phyloP scores from a whole-genome alignment of 352 stramenopile species.

The Peronospora destructor region DNA sequence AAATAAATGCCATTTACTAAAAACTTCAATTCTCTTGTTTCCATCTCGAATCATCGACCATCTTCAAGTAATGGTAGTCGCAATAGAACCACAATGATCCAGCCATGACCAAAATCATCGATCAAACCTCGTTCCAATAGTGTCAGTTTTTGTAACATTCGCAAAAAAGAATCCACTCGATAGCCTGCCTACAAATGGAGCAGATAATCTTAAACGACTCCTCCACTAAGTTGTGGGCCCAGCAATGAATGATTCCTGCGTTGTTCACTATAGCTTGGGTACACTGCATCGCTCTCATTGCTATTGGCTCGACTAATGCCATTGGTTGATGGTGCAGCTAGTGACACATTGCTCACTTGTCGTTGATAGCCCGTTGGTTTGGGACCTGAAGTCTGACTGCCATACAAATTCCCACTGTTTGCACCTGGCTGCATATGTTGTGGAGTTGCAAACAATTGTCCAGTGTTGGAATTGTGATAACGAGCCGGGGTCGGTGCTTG shows the following conservation, averaged over 20 bases:
- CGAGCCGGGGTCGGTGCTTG: conserved; percentile 29
- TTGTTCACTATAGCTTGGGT: conserved; percentile 54
- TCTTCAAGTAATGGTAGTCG: too few relatives aligned
- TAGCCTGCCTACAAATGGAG: too few relatives aligned
- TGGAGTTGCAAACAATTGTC: conserved; percentile 22
- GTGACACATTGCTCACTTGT: conserved; percentile 29
- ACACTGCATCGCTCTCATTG: conserved; percentile 44
- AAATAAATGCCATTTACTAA: too few relatives aligned
- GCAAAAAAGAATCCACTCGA: too few relatives aligned
- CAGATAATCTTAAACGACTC: conserved; percentile 43
- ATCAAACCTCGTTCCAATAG: background rate
- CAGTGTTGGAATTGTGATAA: conserved; percentile 22
- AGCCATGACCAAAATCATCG: too few relatives aligned
- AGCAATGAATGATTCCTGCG: conserved; percentile 66
- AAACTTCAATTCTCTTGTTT: too few relatives aligned
- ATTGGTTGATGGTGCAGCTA: conserved; percentile 15
- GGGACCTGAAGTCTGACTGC: conserved; percentile 15
- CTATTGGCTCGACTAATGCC: conserved; percentile 26
- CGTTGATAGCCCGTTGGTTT: conserved; percentile 31
- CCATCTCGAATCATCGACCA: too few relatives aligned
- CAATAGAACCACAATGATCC: too few relatives aligned
- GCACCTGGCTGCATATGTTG: conserved; percentile 25
- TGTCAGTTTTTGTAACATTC: too few relatives aligned
- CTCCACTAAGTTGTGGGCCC: conserved; percentile 51
- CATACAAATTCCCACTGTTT: conserved; percentile 10